These are phyloP conservation scores for Aspergillus sojae DNA, from an alignment of 2,329 filamentous ascomycete species.

Conservation along the genomic window DNA sequence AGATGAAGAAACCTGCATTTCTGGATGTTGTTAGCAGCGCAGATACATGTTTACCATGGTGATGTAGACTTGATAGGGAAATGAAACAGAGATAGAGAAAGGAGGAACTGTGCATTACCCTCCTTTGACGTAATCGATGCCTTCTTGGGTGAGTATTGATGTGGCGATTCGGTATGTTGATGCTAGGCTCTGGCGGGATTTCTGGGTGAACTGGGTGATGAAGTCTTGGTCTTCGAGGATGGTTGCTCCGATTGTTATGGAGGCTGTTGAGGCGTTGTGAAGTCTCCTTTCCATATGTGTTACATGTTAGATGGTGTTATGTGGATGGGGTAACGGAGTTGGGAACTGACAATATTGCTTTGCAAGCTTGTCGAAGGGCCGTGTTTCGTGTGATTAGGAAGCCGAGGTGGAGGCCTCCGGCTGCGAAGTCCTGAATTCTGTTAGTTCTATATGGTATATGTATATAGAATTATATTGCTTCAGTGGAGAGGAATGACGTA, in stretches of 20 bases:
- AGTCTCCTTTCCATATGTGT: constrained; percentile 25
- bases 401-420: constrained; percentile 32
- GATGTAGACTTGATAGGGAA: background rate
- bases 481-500: constrained; percentile 2
- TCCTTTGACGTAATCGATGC: constrained; percentile 41
- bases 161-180: constrained; percentile 33
- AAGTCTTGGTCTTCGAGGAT: constrained; percentile 38
- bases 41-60: background rate
- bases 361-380: constrained; percentile 29
- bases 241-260: constrained; percentile 31
- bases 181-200: constrained; percentile 27
- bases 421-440: constrained; percentile 31
- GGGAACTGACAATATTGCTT: constrained; percentile 27
- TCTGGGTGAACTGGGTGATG: constrained; percentile 36
- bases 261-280: constrained; percentile 29
- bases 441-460: background rate
- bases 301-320: background rate
- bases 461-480: too few species aligned
- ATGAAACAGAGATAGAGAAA: background rate
- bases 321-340: background rate
- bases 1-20: constrained; percentile 53
- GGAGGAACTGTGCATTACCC: constrained; percentile 24
- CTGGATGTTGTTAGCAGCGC: constrained; percentile 13
- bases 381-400: constrained; percentile 31
- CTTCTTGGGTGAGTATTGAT: constrained; percentile 36